Percentiles rank a stretch among this genome's conserved stretches.
Conservation (phyloP, 345 rosid species). For the Corymbia maculata region DNA sequence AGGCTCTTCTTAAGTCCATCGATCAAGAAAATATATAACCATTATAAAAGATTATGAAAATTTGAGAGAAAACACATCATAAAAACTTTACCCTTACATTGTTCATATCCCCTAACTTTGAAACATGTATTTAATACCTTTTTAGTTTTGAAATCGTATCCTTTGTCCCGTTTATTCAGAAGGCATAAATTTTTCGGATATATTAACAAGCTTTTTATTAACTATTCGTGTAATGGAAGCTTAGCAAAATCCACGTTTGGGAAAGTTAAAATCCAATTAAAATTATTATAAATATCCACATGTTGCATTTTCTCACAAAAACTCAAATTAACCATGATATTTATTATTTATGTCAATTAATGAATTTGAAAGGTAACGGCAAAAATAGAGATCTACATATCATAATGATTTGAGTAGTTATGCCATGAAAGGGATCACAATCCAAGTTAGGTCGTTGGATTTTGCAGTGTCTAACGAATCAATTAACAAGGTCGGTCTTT, state of each 20-base stretch:
- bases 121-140: neutral
- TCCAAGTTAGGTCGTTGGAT: rapidly evolving
- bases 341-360: rapidly evolving
- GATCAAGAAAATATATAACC: neutral
- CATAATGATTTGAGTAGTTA: neutral
- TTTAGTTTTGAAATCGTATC: neutral
- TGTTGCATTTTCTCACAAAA: rapidly evolving
- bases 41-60: neutral
- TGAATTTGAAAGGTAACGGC: neutral
- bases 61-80: neutral
- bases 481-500: rapidly evolving
- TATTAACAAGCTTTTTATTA: neutral
- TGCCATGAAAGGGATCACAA: neutral
- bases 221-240: neutral
- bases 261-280: neutral
- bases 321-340: neutral
- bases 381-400: neutral
- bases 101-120: neutral
- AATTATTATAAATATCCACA: neutral
- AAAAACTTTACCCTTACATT: neutral
- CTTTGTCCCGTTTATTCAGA: neutral
- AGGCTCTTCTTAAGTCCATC: neutral
- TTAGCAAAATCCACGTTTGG: neutral
- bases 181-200: neutral
- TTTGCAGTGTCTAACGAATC: rapidly evolving